These are phyloP conservation scores for Paracoccidioides lutzii DNA, from an alignment of 2,329 filamentous ascomycete species.

Conservation along the genomic window DNA sequence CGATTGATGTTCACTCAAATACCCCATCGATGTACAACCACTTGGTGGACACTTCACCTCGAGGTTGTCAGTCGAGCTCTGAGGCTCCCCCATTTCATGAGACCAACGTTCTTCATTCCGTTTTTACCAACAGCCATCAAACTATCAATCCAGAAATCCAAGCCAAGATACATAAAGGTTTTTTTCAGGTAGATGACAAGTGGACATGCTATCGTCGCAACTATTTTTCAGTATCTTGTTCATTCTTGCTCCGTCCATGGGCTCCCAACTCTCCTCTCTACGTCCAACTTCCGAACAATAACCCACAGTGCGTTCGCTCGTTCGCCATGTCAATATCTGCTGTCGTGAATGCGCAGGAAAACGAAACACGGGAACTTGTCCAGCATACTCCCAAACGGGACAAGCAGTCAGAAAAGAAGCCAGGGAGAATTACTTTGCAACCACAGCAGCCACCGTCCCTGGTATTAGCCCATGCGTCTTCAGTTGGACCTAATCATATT, in stretches of 20 bases:
- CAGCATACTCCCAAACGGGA: slow-evolving; percentile 88
- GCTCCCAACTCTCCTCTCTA: slow-evolving; percentile 43
- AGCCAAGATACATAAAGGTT: slow-evolving; percentile 77
- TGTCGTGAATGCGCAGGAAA: slow-evolving; percentile 60
- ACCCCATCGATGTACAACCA: slow-evolving; percentile 21
- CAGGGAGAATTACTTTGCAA: slow-evolving; percentile 53
- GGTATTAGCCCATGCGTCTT: slow-evolving; percentile 17
- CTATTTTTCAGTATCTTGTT: slow-evolving; percentile 77
- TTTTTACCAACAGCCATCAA: slow-evolving; percentile 23
- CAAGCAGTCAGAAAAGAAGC: slow-evolving; percentile 67
- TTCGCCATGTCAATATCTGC: slow-evolving; percentile 80
- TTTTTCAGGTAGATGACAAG: slow-evolving; percentile 66
- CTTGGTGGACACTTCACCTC: slow-evolving; percentile 17
- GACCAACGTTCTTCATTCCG: slow-evolving; percentile 23
- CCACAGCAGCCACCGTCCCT: slow-evolving; percentile 48
- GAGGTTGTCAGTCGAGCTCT: slow-evolving; percentile 17
- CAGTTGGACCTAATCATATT: slow-evolving; percentile 15
- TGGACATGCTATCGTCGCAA: slow-evolving; percentile 92
- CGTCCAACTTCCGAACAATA: slow-evolving; percentile 35
- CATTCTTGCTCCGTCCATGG: slow-evolving; percentile 58
- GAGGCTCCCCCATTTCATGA: slow-evolving; percentile 34
- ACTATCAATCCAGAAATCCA: slow-evolving; percentile 59
- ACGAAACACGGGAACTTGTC: slow-evolving; percentile 69
- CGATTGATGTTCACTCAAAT: slow-evolving; percentile 22
- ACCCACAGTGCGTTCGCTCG: slow-evolving; percentile 48